Percentiles rank a stretch among this genome's conserved stretches.
Evolutionary conservation across 495 filamentous ascomycete genomes (phyloP).

Genomic region (Talaromyces nanjingensis): DNA sequence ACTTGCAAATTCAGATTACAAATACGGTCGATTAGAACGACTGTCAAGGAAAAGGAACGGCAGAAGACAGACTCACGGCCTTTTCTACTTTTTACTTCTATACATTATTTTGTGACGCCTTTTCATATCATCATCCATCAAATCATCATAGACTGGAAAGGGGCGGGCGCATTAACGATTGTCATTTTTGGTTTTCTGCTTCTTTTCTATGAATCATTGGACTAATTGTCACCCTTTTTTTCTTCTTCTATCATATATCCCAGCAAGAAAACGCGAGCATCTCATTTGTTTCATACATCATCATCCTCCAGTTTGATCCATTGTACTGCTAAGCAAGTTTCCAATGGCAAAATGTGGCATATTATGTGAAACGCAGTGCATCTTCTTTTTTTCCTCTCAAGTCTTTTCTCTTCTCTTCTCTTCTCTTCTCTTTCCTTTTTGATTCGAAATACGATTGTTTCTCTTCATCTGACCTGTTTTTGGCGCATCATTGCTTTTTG

Average conservation of each 20-base stretch:
- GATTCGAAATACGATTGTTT: not conserved
- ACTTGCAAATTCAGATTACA: not conserved
- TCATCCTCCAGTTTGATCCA: not conserved
- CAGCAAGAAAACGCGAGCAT: constrained; percentile 1
- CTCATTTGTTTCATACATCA: not conserved
- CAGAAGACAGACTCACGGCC: not conserved
- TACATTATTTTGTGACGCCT: not conserved
- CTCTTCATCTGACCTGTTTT: not conserved
- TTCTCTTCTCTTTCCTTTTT: not conserved
- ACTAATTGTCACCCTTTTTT: not conserved
- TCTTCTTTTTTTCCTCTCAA: not conserved
- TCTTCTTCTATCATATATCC: not conserved
- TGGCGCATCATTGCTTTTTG: not conserved
- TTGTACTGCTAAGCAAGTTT: not conserved
- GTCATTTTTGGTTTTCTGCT: not conserved
- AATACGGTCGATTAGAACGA: not conserved
- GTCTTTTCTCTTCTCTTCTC: not conserved
- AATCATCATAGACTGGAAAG: not conserved
- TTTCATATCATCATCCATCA: constrained; percentile 1
- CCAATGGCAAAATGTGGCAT: not conserved
- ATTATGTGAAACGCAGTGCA: not conserved
- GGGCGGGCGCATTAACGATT: constrained; percentile 1
- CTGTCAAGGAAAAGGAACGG: not conserved
- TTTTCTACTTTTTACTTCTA: not conserved
- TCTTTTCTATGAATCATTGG: not conserved